These are phyloP conservation scores for Fusarium tupiense DNA, from an alignment of 2,329 filamentous ascomycete species.

Conservation along the genomic window DNA sequence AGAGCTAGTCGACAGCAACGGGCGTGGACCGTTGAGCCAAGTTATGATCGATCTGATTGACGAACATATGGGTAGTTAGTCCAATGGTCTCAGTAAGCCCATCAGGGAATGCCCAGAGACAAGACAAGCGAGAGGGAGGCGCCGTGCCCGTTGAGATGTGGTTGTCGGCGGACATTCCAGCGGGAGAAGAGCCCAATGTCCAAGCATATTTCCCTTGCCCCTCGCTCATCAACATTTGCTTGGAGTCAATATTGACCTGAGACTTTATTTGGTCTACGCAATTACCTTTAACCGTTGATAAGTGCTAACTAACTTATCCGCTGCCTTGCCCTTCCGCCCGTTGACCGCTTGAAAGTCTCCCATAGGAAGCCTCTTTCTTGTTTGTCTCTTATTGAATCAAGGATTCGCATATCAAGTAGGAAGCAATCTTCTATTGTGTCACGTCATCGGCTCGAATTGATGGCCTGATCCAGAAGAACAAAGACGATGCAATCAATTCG, in stretches of 20 bases:
- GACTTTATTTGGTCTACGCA: not conserved
- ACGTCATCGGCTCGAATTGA: not conserved
- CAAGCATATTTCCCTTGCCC: conserved; percentile 6
- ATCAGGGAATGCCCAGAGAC: not conserved
- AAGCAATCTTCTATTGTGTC: not conserved
- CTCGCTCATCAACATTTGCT: not conserved
- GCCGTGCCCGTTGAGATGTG: conserved; percentile 38
- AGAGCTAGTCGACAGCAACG: not conserved
- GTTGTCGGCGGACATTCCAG: conserved; percentile 22
- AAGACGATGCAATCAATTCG: not conserved
- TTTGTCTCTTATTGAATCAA: conserved; percentile 1
- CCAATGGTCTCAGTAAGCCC: not conserved
- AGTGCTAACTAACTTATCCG: not conserved
- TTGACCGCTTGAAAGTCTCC: not conserved
- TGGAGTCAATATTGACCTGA: not conserved
- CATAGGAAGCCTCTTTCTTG: conserved; percentile 3
- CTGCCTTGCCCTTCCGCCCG: not conserved
- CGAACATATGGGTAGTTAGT: not conserved
- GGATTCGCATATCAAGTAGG: not conserved
- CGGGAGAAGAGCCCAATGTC: conserved; percentile 31
- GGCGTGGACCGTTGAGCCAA: not conserved
- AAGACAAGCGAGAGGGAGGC: conserved; percentile 28
- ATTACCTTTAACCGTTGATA: not conserved
- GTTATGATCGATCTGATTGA: not conserved
- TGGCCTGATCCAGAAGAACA: conserved; percentile 1